phyloP scores from a whole-genome alignment of 2,329 filamentous ascomycete genomes.

The Pestalotiopsis sp. region DNA sequence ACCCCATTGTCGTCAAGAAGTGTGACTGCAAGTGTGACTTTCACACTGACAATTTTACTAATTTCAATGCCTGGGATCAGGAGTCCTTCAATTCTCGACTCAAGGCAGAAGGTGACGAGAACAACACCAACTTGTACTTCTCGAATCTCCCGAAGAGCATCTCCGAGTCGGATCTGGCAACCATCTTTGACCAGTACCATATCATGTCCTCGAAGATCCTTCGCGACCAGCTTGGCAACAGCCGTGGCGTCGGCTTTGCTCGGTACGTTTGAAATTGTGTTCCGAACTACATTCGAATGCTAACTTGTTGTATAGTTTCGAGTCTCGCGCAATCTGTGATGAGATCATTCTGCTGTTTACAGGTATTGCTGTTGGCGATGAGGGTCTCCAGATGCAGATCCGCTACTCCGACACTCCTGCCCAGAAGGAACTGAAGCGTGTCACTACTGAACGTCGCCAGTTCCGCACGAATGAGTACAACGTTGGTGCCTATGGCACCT shows the following conservation, averaged over 20 bases:
- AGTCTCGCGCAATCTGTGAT: conserved; percentile 85
- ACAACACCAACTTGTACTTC: conserved; percentile 94
- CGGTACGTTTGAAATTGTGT: conserved; percentile 61
- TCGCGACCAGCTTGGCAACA: conserved; percentile 86
- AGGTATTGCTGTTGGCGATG: conserved; percentile 72
- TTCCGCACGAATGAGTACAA: conserved; percentile 97
- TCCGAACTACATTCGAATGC: neutral
- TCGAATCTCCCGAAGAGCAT: conserved; percentile 92
- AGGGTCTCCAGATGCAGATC: conserved; percentile 84
- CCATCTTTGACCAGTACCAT: conserved; percentile 76
- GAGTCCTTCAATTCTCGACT: conserved; percentile 98
- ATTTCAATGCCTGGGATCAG: conserved; percentile 43
- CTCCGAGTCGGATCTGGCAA: conserved; percentile 82
- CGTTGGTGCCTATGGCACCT: conserved; percentile 66
- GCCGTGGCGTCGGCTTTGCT: conserved; percentile 95
- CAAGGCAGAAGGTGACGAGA: conserved; percentile 88
- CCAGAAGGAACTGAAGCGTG: conserved; percentile 94
- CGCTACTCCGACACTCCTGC: conserved; percentile 96
- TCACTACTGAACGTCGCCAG: conserved; percentile 91
- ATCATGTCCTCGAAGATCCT: conserved; percentile 95
- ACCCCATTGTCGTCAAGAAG: neutral
- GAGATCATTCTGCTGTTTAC: conserved; percentile 86
- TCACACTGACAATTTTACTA: conserved; percentile 10
- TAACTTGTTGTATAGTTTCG: conserved; percentile 63
- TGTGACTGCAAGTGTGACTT: conserved; percentile 9